Conservation (phyloP, 192 early-diverging fungal genomes). For the Podila epicladia region DNA sequence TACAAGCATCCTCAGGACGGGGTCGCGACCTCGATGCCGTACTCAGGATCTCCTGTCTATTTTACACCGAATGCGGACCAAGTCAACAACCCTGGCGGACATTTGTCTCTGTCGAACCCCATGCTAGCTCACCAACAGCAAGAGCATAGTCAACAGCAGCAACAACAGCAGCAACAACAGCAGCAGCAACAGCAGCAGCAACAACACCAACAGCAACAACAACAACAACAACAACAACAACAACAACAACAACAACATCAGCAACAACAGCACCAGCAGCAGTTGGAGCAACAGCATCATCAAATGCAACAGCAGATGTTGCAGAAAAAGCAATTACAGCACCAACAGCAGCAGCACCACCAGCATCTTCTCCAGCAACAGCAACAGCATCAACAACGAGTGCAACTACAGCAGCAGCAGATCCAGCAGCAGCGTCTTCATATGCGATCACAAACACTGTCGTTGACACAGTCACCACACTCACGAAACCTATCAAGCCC, state of each 20-base stretch:
- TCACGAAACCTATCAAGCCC: conserved; percentile 34
- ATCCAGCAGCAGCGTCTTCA: conserved; percentile 29
- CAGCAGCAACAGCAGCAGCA: conserved; percentile 8
- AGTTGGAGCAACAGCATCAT: conserved; percentile 5
- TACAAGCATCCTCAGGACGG: conserved; percentile 21
- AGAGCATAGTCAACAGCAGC: not conserved
- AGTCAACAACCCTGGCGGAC: not conserved
- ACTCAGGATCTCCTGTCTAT: conserved; percentile 8
- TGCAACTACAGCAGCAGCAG: conserved; percentile 31
- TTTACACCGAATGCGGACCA: conserved; percentile 4
- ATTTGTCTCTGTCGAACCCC: not conserved
- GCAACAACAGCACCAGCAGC: conserved; percentile 20
- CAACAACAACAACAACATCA: conserved; percentile 5
- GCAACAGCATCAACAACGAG: conserved; percentile 32
- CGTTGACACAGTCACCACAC: conserved; percentile 33
- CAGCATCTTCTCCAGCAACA: conserved; percentile 21
- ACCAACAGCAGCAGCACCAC: conserved; percentile 15
- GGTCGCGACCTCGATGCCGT: conserved; percentile 13
- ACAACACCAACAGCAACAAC: conserved; percentile 7
- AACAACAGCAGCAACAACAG: conserved; percentile 8
- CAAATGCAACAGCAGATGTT: conserved; percentile 3
- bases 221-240: not conserved
- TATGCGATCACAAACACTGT: conserved; percentile 31
- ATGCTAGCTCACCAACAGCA: not conserved
- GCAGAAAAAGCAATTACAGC: conserved; percentile 2